phyloP scores from a whole-genome alignment of 1,139 yeast genomes.

The Pichia sp. region DNA sequence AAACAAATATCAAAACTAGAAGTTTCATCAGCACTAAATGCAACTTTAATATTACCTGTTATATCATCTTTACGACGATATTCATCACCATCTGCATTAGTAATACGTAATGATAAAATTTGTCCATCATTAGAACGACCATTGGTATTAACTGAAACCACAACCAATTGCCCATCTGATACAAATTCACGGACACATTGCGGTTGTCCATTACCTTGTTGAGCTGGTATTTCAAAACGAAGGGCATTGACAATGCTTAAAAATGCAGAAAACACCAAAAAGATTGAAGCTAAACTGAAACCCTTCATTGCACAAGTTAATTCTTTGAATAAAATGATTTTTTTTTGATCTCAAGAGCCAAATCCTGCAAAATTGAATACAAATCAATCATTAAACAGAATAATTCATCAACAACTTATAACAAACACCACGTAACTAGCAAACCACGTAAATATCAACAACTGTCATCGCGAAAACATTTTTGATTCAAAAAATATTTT shows the following conservation, averaged over 20 bases:
- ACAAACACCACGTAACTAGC: too few relatives aligned
- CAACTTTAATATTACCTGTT: slow-evolving; percentile 61
- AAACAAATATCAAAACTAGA: slow-evolving; percentile 91
- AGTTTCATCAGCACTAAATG: slow-evolving; percentile 77
- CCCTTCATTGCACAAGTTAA: slow-evolving; percentile 1
- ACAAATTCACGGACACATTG: slow-evolving; percentile 89
- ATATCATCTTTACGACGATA: slow-evolving; percentile 59
- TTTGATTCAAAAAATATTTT: too few relatives aligned
- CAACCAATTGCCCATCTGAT: slow-evolving; percentile 75
- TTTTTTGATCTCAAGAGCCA: not conserved
- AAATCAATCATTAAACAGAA: too few relatives aligned
- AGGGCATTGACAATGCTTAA: slow-evolving; percentile 19
- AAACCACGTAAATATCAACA: too few relatives aligned
- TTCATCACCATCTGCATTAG: slow-evolving; percentile 66
- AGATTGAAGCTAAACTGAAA: not conserved
- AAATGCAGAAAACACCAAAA: slow-evolving; percentile 3
- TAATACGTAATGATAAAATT: slow-evolving; percentile 52
- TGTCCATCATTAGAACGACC: slow-evolving; percentile 87
- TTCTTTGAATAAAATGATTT: not conserved
- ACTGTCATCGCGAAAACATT: too few relatives aligned
- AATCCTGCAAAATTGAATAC: too few relatives aligned
- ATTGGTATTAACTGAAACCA: slow-evolving; percentile 65
- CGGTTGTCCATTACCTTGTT: slow-evolving; percentile 31
- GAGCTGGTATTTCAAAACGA: slow-evolving; percentile 29
- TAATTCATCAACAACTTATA: too few relatives aligned